A percentile compares a stretch with the other conserved stretches of the same genome.
phyloP scores from a whole-genome alignment of 164 flowering plant species.

The Chimonanthus salicifolius region DNA sequence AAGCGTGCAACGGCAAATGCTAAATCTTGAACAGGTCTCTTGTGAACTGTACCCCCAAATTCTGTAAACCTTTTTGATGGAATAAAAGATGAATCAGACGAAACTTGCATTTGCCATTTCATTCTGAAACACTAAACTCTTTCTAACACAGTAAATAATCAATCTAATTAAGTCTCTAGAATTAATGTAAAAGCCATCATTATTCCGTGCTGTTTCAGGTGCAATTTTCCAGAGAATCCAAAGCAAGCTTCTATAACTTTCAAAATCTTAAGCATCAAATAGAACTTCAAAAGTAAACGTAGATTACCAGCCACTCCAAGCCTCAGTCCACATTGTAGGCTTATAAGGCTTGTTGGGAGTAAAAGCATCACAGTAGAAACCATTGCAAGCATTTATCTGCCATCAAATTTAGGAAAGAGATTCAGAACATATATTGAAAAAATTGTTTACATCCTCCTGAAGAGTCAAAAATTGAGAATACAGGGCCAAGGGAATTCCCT shows the following conservation, averaged over 20 bases:
- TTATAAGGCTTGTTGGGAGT: conserved; percentile 86
- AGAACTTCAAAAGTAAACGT: neutral
- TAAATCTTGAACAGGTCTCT: conserved; percentile 84
- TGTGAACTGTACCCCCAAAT: conserved; percentile 67
- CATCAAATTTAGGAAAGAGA: neutral
- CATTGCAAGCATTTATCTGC: conserved; percentile 95
- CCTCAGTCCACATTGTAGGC: conserved; percentile 90
- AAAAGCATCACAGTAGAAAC: conserved; percentile 90
- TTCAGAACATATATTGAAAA: neutral
- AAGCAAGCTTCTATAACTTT: neutral
- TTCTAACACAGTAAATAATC: neutral
- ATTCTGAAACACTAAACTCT: neutral
- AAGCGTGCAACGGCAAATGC: conserved; percentile 96
- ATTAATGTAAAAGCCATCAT: neutral
- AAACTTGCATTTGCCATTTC: neutral
- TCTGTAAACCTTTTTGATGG: conserved; percentile 62
- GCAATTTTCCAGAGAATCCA: neutral
- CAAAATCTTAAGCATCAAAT: neutral
- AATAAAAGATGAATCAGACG: conserved; percentile 7
- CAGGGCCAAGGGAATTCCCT: neutral
- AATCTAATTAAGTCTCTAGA: neutral
- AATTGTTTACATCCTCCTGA: too few species aligned
- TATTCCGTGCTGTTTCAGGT: neutral
- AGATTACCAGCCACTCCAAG: conserved; percentile 86
- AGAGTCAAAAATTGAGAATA: neutral